Evolutionary conservation across 306 rosid genomes (phyloP).

Genomic region (Acacia confusa): DNA sequence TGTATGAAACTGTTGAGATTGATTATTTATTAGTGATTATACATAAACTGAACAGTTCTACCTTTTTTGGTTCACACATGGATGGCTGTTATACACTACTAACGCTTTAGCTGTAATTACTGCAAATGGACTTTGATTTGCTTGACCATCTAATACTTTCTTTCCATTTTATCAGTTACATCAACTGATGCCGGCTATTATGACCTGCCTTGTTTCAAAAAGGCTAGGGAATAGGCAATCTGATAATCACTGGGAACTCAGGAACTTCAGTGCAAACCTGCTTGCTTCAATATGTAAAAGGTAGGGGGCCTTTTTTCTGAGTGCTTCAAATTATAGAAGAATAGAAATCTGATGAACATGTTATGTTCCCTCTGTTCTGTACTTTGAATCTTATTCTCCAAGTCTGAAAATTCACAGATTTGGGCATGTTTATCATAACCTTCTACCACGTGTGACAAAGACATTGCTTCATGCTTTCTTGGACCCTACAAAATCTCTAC

Average conservation of each 20-base stretch:
- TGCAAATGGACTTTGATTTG: constrained; percentile 19
- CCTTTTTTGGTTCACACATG: constrained; percentile 6
- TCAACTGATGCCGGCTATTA: constrained; percentile 88
- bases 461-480: constrained; percentile 85
- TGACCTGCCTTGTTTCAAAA: constrained; percentile 89
- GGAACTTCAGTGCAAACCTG: constrained; percentile 77
- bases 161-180: constrained; percentile 63
- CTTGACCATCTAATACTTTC: constrained; percentile 33
- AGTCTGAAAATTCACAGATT: constrained; percentile 53
- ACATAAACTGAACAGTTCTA: not conserved
- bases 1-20: constrained; percentile 17
- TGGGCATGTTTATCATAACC: constrained; percentile 85
- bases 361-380: not conserved
- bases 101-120: constrained; percentile 24
- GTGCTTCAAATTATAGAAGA: constrained; percentile 4
- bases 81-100: constrained; percentile 14
- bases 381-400: constrained; percentile 9
- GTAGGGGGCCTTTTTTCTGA: constrained; percentile 46
- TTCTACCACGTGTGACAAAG: constrained; percentile 81
- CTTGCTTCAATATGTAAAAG: constrained; percentile 83
- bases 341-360: not conserved
- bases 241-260: constrained; percentile 94
- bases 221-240: constrained; percentile 70
- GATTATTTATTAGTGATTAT: constrained; percentile 24
- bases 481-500: constrained; percentile 77